A percentile compares a stretch with the other conserved stretches of the same genome.
Conservation (phyloP, 2,329 filamentous ascomycete genomes). For the Metarhizium brunneum region DNA sequence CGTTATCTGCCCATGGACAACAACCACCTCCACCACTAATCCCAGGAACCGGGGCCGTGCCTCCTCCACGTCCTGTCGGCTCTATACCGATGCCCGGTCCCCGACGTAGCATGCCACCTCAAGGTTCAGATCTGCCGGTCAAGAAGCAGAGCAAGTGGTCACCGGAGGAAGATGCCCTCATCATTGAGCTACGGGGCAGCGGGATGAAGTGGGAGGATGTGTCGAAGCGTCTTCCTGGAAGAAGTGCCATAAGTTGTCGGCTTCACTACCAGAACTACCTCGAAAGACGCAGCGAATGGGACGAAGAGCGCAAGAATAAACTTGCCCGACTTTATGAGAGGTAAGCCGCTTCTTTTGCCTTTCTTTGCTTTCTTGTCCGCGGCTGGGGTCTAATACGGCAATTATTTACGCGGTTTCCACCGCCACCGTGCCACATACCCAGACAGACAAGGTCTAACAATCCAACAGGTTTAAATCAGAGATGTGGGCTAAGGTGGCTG, state of each 20-base stretch:
- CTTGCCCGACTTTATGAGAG: constrained; percentile 89
- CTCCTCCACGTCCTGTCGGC: constrained; percentile 16
- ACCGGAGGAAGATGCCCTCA: constrained; percentile 82
- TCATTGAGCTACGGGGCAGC: constrained; percentile 80
- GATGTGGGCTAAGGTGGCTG: constrained; percentile 94
- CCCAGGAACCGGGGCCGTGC: neutral
- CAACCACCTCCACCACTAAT: constrained; percentile 6
- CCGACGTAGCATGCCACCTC: constrained; percentile 29
- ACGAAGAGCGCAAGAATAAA: constrained; percentile 96
- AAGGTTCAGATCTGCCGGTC: constrained; percentile 58
- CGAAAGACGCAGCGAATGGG: constrained; percentile 87
- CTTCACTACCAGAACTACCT: constrained; percentile 97
- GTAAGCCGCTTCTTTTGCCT: constrained; percentile 41
- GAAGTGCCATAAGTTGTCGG: constrained; percentile 88
- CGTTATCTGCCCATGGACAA: constrained; percentile 12
- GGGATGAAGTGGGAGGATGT: constrained; percentile 99
- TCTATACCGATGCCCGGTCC: constrained; percentile 21
- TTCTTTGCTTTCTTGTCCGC: neutral
- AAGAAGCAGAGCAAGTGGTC: constrained; percentile 98
- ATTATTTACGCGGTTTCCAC: neutral
- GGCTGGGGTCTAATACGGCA: neutral
- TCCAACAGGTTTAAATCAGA: constrained; percentile 77
- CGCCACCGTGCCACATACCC: neutral
- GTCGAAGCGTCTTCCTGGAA: constrained; percentile 78
- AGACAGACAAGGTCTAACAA: constrained; percentile 10